Base-by-base conservation (phyloP, 164 flowering plant species). In the Echeveria elegans region DNA sequence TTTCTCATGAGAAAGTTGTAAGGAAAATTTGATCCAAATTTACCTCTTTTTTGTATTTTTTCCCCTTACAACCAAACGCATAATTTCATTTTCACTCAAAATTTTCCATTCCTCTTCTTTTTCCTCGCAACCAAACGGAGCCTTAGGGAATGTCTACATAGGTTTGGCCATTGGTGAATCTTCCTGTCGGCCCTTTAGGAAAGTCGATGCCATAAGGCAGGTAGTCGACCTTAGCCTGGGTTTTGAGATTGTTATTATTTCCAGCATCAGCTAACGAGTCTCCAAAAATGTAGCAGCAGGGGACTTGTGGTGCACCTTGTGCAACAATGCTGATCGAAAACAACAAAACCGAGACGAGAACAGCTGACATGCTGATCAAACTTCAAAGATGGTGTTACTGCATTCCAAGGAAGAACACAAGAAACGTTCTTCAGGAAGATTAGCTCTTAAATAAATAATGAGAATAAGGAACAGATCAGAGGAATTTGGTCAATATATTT, bases 201-300 rank as follows among this genome's bases (percentile, higher is more conserved):
- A 77, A 81, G 58, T 83, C 87, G 50, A 83, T 71, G 4, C 85
- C 87, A 48, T 83, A 76, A 48, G 87, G 87, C 0, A n/a, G 58
- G 61, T 76, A 81, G 69, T 83, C 72, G 10, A 74, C 75, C 66
- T 71, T 78, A 2, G 82, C 81, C 11, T 30, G 9, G 0, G 83
- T 72, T 1, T 16, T 28, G 23, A 78, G 72, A 48, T 41, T 23
- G 61, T 81, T 80, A 67, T 83, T 83, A 26, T 83, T 81, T 24
- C 85, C 87, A 53, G 67, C 71, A 68, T 83, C 85, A 21, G 71
- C 75, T 53, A 79, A 53, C 0, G 85, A 80, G 59, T 81, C 87
- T 30, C 87, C 87, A 52, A 81, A 83, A 2, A 79, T 75, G 73
- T 79, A 81, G 73, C 66, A 81, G 65, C 87, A 81, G 0, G 83